Evolutionary conservation across 2,329 filamentous ascomycete species (phyloP), one percentile per base, ranked within the genome.

Genomic region (Calonectria hawksworthii): DNA sequence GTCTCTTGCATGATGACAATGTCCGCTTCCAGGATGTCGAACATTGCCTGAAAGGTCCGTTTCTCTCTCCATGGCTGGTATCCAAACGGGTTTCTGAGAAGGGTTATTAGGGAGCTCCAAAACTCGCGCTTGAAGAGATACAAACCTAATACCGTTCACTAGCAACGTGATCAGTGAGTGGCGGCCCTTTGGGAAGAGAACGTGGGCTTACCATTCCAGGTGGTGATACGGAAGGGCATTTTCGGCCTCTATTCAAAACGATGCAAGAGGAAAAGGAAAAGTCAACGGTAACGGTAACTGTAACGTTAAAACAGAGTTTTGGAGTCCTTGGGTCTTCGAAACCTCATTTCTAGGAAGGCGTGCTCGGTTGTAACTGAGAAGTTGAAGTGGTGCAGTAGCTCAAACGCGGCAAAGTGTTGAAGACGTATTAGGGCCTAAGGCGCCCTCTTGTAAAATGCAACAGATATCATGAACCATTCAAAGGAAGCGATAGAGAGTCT

Each of bases 1-100:
- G 95, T 93, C 85, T 99, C 97, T 84, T 99, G 97, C 88, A 99
- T 96, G 73, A 98, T 90, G 23, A 99, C 92, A 77, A 99, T 97
- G 84, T 99, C 97, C 68, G 96, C 93, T 83, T 97, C 94, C 9
- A 99, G 90, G 54, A 94, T 94, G 79, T 98, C 95, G 85, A 99
- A 99, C 97, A 99, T 99, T 78, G 93, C 90, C 85, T 93, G 89
- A 80, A 94, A 96, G 3, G 92, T 93, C 78, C 91, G 90, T 67
- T 91, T 92, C 74, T 93, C 91, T 77, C 93, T 89, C 95, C 94
- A 96, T 91, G 94, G 95, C 82, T 95, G 92, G 82, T 96, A 96
- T n/a, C 91, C 90, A 80, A 96, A 96, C 3, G 94, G 94, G 80
- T 96, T 96, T 78, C 94, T 95, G 18, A n/a, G 32, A 30, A 7